Evolutionary conservation across 805 yeast species (phyloP).

Genomic region (Ogataea philodendri): DNA sequence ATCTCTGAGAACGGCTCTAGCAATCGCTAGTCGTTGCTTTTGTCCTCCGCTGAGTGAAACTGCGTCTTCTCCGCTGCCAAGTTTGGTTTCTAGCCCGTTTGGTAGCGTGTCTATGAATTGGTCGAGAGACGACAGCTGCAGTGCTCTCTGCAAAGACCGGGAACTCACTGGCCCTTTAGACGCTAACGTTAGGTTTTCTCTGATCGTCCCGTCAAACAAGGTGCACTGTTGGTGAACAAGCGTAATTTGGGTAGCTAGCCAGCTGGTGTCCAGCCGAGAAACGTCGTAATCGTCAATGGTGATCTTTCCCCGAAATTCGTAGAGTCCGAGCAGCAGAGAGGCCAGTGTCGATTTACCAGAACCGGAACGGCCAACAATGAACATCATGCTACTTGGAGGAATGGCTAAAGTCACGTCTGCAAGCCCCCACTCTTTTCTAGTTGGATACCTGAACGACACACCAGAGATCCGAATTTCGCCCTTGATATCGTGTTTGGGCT

Average conservation of each 20-base stretch:
- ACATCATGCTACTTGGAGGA: slow-evolving; percentile 47
- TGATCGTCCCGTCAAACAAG: slow-evolving; percentile 61
- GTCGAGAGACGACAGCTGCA: slow-evolving; percentile 50
- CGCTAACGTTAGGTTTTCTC: slow-evolving; percentile 52
- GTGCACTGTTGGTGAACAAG: slow-evolving; percentile 71
- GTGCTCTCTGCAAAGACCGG: slow-evolving; percentile 41
- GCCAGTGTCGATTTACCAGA: slow-evolving; percentile 89
- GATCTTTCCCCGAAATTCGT: slow-evolving; percentile 58
- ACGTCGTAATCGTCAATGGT: slow-evolving; percentile 54
- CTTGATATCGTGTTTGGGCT: slow-evolving; percentile 26
- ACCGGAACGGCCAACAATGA: slow-evolving; percentile 84
- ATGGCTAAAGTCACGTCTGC: slow-evolving; percentile 46
- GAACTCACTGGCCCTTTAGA: slow-evolving; percentile 13
- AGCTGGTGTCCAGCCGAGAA: slow-evolving; percentile 39
- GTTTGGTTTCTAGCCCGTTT: slow-evolving; percentile 50
- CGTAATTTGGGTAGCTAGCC: slow-evolving; percentile 64
- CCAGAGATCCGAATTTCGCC: slow-evolving; percentile 56
- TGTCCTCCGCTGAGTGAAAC: slow-evolving; percentile 84
- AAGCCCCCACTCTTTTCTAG: slow-evolving; percentile 50
- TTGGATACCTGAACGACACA: slow-evolving; percentile 63
- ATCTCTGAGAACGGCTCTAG: slow-evolving; percentile 74
- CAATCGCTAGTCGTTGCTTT: slow-evolving; percentile 76
- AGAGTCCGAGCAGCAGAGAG: slow-evolving; percentile 58
- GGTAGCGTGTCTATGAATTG: slow-evolving; percentile 49
- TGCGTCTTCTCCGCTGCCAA: slow-evolving; percentile 42